Percentiles rank a stretch among this genome's conserved stretches.
Evolutionary conservation across 768 basidiomycete genomes (phyloP).

Genomic region (Lentinula edodes): DNA sequence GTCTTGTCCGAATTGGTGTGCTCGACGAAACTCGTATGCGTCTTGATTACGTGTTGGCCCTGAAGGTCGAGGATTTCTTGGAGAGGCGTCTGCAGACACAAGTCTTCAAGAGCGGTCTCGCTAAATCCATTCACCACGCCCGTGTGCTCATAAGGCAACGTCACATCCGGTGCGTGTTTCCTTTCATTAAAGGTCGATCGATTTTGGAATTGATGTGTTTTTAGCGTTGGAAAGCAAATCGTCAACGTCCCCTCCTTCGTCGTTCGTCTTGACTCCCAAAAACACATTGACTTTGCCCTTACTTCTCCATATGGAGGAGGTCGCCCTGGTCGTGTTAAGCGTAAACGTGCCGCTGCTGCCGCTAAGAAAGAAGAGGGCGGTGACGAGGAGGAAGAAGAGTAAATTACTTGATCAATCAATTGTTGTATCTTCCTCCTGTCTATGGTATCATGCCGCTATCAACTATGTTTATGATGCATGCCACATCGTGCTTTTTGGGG

Average conservation of each 20-base stretch:
- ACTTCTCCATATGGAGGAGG: slow-evolving; percentile 97
- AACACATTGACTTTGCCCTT: slow-evolving; percentile 99
- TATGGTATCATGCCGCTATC: background rate
- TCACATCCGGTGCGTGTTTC: slow-evolving; percentile 81
- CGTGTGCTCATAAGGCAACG: slow-evolving; percentile 96
- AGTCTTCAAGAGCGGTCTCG: slow-evolving; percentile 98
- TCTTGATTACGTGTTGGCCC: slow-evolving; percentile 99
- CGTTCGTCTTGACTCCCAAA: slow-evolving; percentile 98
- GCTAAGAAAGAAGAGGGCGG: slow-evolving; percentile 88
- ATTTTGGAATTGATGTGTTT: slow-evolving; percentile 6
- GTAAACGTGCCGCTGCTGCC: slow-evolving; percentile 93
- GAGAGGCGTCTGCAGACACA: slow-evolving; percentile 98
- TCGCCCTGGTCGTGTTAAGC: slow-evolving; percentile 93
- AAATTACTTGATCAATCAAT: slow-evolving; percentile 18
- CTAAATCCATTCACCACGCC: slow-evolving; percentile 98
- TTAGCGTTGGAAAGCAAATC: slow-evolving; percentile 95
- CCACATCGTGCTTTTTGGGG: too few species aligned
- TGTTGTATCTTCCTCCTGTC: background rate
- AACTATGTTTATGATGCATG: slow-evolving; percentile 8
- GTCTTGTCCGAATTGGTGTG: slow-evolving; percentile 99
- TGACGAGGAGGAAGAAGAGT: slow-evolving; percentile 89
- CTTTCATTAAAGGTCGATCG: background rate
- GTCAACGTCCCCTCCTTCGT: slow-evolving; percentile 99
- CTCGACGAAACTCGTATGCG: slow-evolving; percentile 99
- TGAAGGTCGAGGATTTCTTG: slow-evolving; percentile 99